Percentiles rank a stretch among this genome's conserved stretches.
These are phyloP conservation scores for Lojkania enalia DNA, from an alignment of 2,329 filamentous ascomycete genomes.

Conservation along the genomic window DNA sequence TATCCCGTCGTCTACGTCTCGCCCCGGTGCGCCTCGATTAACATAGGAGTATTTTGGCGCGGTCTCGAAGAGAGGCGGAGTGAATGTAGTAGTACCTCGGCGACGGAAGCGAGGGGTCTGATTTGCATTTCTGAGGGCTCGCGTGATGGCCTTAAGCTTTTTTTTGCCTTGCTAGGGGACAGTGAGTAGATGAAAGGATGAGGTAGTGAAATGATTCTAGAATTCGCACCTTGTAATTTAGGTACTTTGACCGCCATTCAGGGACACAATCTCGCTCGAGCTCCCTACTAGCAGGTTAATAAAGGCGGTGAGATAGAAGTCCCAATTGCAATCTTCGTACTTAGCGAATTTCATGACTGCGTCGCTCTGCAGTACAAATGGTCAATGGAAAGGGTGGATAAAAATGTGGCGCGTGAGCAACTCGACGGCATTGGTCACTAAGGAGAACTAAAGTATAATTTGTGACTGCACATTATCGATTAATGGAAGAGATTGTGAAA, in stretches of 20 bases:
- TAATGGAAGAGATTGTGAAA: neutral
- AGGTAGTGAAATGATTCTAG: neutral
- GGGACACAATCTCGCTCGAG: slow-evolving; percentile 86
- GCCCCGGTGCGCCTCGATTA: slow-evolving; percentile 34
- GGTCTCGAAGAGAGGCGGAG: slow-evolving; percentile 37
- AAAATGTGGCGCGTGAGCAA: too few relatives aligned
- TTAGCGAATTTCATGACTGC: slow-evolving; percentile 64
- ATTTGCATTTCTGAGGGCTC: slow-evolving; percentile 67
- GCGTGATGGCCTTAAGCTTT: slow-evolving; percentile 79
- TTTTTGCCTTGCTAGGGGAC: slow-evolving; percentile 72
- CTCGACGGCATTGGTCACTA: too few relatives aligned
- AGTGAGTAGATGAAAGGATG: slow-evolving; percentile 12
- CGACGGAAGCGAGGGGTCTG: slow-evolving; percentile 53
- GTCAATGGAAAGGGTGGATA: neutral
- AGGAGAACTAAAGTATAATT: too few relatives aligned
- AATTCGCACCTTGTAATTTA: slow-evolving; percentile 78
- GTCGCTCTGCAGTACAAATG: slow-evolving; percentile 51
- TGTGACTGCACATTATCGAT: neutral
- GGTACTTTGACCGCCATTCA: slow-evolving; percentile 93
- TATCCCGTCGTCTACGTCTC: slow-evolving; percentile 18
- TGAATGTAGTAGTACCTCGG: slow-evolving; percentile 38
- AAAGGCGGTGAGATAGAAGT: neutral
- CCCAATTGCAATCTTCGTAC: slow-evolving; percentile 42
- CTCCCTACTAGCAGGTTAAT: slow-evolving; percentile 55
- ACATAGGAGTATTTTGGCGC: slow-evolving; percentile 49